phyloP scores from a whole-genome alignment of 257 asterid genomes.

The Solanum neorickii region DNA sequence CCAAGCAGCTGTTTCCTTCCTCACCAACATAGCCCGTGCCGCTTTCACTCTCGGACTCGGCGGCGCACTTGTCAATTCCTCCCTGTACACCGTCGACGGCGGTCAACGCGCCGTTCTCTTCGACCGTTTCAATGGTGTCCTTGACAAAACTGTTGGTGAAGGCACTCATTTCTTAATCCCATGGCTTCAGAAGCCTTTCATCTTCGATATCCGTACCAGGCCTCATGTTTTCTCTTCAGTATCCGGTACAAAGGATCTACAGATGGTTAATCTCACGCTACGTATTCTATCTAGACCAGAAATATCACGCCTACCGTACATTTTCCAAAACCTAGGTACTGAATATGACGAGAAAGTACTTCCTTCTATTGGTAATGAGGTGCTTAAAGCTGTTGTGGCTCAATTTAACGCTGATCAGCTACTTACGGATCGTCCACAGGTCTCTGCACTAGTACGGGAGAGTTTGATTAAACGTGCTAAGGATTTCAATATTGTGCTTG shows the following conservation, averaged over 20 bases:
- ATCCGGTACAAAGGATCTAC: slow-evolving; percentile 93
- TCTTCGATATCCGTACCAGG: slow-evolving; percentile 83
- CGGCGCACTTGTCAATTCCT: slow-evolving; percentile 41
- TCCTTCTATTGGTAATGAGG: slow-evolving; percentile 91
- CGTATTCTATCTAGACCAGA: slow-evolving; percentile 93
- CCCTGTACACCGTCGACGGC: slow-evolving; percentile 94
- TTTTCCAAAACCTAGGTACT: slow-evolving; percentile 77
- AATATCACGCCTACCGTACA: slow-evolving; percentile 45
- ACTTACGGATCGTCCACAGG: slow-evolving; percentile 88
- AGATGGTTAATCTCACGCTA: slow-evolving; percentile 90
- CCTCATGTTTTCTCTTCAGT: slow-evolving; percentile 76
- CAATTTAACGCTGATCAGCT: slow-evolving; percentile 93
- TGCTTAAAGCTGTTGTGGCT: slow-evolving; percentile 82
- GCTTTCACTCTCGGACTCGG: slow-evolving; percentile 60
- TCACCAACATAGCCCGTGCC: slow-evolving; percentile 64
- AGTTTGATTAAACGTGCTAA: slow-evolving; percentile 71
- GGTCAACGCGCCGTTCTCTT: slow-evolving; percentile 91
- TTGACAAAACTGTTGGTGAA: slow-evolving; percentile 62
- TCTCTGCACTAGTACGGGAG: slow-evolving; percentile 83
- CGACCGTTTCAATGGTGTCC: slow-evolving; percentile 86
- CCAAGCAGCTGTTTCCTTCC: slow-evolving; percentile 51
- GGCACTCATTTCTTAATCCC: slow-evolving; percentile 87
- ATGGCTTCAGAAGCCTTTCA: slow-evolving; percentile 87
- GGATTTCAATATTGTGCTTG: slow-evolving; percentile 81
- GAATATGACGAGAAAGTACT: slow-evolving; percentile 93